These are phyloP conservation scores for Tephrocybe rancida DNA, from an alignment of 768 basidiomycete genomes.

Conservation along the genomic window DNA sequence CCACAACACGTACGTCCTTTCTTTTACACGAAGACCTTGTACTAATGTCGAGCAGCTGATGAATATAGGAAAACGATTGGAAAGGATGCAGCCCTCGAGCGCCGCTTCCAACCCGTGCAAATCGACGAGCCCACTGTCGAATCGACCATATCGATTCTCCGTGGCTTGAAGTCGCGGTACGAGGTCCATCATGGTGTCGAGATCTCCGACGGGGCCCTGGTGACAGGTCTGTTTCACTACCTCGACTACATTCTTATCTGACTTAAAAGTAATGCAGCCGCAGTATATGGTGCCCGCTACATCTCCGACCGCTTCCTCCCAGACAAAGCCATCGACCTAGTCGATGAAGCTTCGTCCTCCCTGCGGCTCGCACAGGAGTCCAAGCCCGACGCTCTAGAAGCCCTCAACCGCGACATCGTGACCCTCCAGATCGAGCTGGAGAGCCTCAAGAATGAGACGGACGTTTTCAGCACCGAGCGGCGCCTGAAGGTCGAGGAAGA, in stretches of 20 bases:
- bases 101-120: constrained; percentile 87
- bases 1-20: constrained; percentile 73
- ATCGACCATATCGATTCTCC: constrained; percentile 83
- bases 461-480: constrained; percentile 81
- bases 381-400: constrained; percentile 85
- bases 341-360: constrained; percentile 91
- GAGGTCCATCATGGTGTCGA: constrained; percentile 95
- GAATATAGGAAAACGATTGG: constrained; percentile 91
- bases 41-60: constrained; percentile 50
- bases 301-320: constrained; percentile 88
- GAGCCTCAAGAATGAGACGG: constrained; percentile 85
- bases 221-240: constrained; percentile 58
- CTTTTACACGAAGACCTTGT: neutral
- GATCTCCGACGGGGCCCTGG: constrained; percentile 85
- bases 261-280: constrained; percentile 46
- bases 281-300: constrained; percentile 83
- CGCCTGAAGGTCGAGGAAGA: constrained; percentile 66
- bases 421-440: constrained; percentile 90
- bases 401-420: constrained; percentile 79
- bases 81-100: constrained; percentile 89
- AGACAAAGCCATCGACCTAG: constrained; percentile 89
- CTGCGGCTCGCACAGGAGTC: constrained; percentile 87
- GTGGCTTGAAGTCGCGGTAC: constrained; percentile 82
- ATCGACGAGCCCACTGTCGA: constrained; percentile 90
- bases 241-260: neutral